Evolutionary conservation across 164 flowering plant genomes (phyloP), one percentile per base, ranked within the genome.

Genomic region (Nymphaea thermarum): DNA sequence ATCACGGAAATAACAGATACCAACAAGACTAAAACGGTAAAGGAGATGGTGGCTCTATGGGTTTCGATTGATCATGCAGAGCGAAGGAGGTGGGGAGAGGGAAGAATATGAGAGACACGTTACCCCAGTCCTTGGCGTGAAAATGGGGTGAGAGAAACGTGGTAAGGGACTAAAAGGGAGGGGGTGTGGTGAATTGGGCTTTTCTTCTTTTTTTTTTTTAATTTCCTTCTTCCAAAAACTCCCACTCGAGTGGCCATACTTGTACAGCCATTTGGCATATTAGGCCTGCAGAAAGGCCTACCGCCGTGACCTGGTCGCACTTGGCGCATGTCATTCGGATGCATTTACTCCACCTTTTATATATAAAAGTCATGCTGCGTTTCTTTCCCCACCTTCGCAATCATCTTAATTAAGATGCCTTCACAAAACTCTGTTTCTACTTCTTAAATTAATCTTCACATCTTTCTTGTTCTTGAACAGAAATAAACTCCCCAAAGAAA

Each of bases 11-110:
- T 42, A 66, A 6, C 62, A 62, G 18, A 42, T 17, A 67, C 60
- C 44, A 6, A 68, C 64, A 68, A 59, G 57, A 67, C 44, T 42
- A n/a, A 45, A 60, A 65, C 8, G 53, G n/a, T 51, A 15, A 51
- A 15, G 14, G 14, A 51, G 14, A 15, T 51, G 57, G 15, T 51
- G 2, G 8, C 57, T 10, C 57, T 51, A 51, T 15, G 57, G 57
- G 57, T 15, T 5, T 51, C 14, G 57, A 51, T 51, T 15, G 57
- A 51, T 51, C 57, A 51, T 51, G 57, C 57, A 51, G 57, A 51
- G 57, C 8, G 14, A 15, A 51, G 14, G 14, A 15, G 57, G 14
- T 10, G 57, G 14, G 14, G 14, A 15, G 57, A 51, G 57, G 57
- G 14, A 51, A 51, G 57, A 51, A 5, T 51, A 15, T 51, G 57